Evolutionary conservation across 805 yeast species (phyloP).

Genomic region (Starmerella bacillaris): DNA sequence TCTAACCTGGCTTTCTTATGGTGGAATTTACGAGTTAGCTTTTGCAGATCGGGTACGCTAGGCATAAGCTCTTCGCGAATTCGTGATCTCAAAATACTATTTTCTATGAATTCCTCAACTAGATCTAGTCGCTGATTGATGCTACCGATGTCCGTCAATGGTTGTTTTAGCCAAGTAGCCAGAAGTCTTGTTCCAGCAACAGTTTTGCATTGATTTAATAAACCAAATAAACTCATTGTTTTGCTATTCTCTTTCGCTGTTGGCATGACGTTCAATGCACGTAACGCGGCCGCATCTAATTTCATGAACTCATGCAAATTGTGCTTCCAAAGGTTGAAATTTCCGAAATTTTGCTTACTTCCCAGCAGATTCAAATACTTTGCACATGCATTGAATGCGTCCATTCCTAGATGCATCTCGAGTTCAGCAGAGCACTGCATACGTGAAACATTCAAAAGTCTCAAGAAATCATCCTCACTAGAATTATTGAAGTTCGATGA

Average conservation of each 20-base stretch:
- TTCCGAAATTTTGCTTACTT: constrained; percentile 37
- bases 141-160: constrained; percentile 45
- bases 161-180: constrained; percentile 93
- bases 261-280: constrained; percentile 76
- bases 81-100: constrained; percentile 40
- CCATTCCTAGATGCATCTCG: constrained; percentile 22
- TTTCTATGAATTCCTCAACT: constrained; percentile 52
- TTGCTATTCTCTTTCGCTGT: constrained; percentile 30
- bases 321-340: constrained; percentile 40
- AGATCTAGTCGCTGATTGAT: constrained; percentile 54
- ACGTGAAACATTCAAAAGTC: constrained; percentile 32
- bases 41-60: constrained; percentile 66
- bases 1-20: constrained; percentile 47
- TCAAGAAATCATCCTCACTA: constrained; percentile 52
- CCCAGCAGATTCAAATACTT: constrained; percentile 47
- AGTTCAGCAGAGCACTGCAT: background rate
- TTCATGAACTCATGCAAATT: constrained; percentile 69
- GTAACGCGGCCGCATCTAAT: constrained; percentile 75
- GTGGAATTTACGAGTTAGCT: constrained; percentile 50
- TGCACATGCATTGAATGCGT: constrained; percentile 23
- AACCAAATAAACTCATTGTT: constrained; percentile 53
- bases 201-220: constrained; percentile 75
- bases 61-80: constrained; percentile 46
- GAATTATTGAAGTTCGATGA: constrained; percentile 32
- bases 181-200: constrained; percentile 74